A percentile compares a stretch with the other conserved stretches of the same genome.
Conservation (phyloP, 805 yeast genomes). For the Crinitomyces ghanaensis region DNA sequence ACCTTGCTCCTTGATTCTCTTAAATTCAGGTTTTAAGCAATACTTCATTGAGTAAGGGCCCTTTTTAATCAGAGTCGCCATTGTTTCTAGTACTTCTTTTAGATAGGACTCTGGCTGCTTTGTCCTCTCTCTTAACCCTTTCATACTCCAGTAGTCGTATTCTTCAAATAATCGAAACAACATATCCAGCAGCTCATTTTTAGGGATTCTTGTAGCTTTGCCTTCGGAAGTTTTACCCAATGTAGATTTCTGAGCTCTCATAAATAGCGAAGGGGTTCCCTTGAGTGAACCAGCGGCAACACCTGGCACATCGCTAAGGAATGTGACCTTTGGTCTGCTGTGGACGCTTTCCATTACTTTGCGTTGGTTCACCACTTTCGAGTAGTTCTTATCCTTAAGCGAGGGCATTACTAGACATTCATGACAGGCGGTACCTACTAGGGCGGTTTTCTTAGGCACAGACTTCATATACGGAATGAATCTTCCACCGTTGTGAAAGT, state of each 20-base stretch:
- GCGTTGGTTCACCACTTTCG: constrained; percentile 48
- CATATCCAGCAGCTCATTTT: constrained; percentile 79
- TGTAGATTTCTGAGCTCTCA: constrained; percentile 30
- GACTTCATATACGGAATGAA: constrained; percentile 76
- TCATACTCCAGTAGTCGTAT: constrained; percentile 92
- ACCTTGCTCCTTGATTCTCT: constrained; percentile 43
- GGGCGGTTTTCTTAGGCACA: constrained; percentile 75
- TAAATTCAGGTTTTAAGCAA: constrained; percentile 81
- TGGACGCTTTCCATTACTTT: constrained; percentile 30
- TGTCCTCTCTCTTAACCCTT: constrained; percentile 86
- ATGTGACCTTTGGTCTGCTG: constrained; percentile 53
- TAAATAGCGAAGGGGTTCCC: constrained; percentile 60
- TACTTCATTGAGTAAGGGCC: constrained; percentile 95
- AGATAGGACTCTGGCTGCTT: constrained; percentile 86
- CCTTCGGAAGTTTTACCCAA: constrained; percentile 44
- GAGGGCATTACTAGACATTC: constrained; percentile 86
- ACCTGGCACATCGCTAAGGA: constrained; percentile 74
- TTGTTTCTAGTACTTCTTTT: constrained; percentile 80
- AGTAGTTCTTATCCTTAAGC: constrained; percentile 57
- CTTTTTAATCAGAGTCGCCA: constrained; percentile 80
- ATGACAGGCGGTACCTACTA: constrained; percentile 80
- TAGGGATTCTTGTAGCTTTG: constrained; percentile 88
- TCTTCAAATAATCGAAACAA: constrained; percentile 86
- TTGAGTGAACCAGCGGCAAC: constrained; percentile 72
- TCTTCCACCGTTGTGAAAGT: constrained; percentile 21